Conservation (phyloP, 441 rosid genomes). For the Erysimum pusillum region DNA sequence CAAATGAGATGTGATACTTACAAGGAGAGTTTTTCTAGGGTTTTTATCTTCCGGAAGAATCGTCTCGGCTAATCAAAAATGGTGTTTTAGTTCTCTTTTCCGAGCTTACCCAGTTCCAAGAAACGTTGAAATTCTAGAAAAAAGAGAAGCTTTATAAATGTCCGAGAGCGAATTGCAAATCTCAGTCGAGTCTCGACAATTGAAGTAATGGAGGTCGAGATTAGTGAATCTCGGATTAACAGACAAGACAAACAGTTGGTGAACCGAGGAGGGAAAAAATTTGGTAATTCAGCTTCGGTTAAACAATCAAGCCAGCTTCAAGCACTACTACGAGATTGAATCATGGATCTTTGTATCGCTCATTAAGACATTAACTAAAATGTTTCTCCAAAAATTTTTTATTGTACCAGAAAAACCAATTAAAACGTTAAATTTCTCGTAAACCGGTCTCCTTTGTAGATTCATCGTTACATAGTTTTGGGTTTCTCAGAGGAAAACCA, state of each 20-base stretch:
- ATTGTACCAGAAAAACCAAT: conserved; percentile 2
- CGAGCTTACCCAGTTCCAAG: background rate
- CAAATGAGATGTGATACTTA: conserved; percentile 21
- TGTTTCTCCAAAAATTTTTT: background rate
- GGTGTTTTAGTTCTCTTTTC: background rate
- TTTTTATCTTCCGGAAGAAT: conserved; percentile 9
- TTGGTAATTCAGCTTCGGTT: conserved; percentile 18
- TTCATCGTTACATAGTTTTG: conserved; percentile 11
- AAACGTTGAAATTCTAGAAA: conserved; percentile 10
- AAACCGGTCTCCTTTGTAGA: conserved; percentile 12
- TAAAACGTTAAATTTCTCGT: background rate
- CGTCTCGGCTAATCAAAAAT: conserved; percentile 1
- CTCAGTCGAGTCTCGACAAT: background rate
- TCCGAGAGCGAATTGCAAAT: background rate
- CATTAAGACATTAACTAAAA: background rate
- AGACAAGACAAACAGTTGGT: conserved; percentile 10
- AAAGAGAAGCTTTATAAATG: conserved; percentile 8
- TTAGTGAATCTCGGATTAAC: conserved; percentile 16
- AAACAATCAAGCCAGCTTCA: background rate
- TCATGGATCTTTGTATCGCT: background rate
- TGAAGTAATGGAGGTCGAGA: background rate
- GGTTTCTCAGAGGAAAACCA: conserved; percentile 34
- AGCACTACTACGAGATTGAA: background rate
- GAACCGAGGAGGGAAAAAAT: conserved; percentile 27
- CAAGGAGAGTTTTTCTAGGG: conserved; percentile 39